Evolutionary conservation across 495 filamentous ascomycete species (phyloP).

Genomic region (Aspergillus indologenus): DNA sequence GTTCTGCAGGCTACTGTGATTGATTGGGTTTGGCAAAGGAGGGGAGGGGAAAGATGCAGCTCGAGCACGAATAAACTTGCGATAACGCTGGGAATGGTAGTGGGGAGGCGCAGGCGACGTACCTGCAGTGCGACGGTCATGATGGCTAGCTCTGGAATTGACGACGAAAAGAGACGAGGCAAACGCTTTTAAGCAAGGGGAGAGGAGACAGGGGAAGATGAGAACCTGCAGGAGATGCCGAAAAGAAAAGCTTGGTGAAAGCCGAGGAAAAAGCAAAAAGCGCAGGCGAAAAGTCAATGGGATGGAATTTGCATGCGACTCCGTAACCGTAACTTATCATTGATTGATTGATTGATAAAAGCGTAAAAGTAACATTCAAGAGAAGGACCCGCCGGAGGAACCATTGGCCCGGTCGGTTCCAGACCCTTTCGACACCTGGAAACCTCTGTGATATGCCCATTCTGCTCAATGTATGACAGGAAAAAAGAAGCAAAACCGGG

Average conservation of each 20-base stretch:
- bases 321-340: no score
- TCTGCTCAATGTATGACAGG: no score
- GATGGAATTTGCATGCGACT: no score
- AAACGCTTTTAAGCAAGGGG: not conserved
- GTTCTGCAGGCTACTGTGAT: not conserved
- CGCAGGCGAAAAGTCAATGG: no score
- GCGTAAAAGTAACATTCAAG: not conserved
- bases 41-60: not conserved
- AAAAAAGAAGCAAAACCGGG: no score
- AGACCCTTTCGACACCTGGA: no score
- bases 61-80: not conserved
- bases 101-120: not conserved
- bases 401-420: not conserved
- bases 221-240: not conserved
- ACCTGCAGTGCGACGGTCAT: not conserved
- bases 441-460: no score
- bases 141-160: not conserved
- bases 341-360: not conserved
- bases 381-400: not conserved
- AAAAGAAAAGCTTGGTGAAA: not conserved
- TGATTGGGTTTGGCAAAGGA: constrained; percentile 1
- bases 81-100: not conserved
- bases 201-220: not conserved
- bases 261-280: not conserved
- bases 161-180: not conserved